phyloP scores from a whole-genome alignment of 805 yeast species.

The Barnettozyma vustinii region DNA sequence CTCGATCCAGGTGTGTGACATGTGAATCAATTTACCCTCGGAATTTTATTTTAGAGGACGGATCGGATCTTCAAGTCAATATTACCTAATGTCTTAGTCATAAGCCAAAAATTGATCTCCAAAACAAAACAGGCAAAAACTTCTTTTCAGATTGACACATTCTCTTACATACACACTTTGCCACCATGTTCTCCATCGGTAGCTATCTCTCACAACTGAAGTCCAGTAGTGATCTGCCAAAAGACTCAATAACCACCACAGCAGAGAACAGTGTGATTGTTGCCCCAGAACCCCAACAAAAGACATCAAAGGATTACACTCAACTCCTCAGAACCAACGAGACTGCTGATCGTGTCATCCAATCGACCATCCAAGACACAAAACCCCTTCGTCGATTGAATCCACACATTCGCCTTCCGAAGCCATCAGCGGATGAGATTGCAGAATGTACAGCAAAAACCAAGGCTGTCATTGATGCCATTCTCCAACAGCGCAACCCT shows the following conservation, averaged over 20 bases:
- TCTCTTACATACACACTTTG: background rate
- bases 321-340: slow-evolving; percentile 17
- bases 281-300: slow-evolving; percentile 7
- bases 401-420: slow-evolving; percentile 34
- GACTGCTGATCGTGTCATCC: slow-evolving; percentile 24
- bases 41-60: no score
- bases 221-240: background rate
- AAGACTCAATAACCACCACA: background rate
- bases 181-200: background rate
- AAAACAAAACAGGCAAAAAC: background rate
- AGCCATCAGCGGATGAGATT: slow-evolving; percentile 43
- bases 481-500: slow-evolving; percentile 31
- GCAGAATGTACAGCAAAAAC: slow-evolving; percentile 50
- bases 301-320: slow-evolving; percentile 16
- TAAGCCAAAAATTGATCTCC: no score
- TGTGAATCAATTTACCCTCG: no score
- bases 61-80: no score
- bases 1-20: no score
- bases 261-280: slow-evolving; percentile 2
- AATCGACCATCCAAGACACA: slow-evolving; percentile 48
- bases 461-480: slow-evolving; percentile 43
- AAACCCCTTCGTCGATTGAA: slow-evolving; percentile 52
- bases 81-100: no score
- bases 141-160: background rate
- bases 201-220: slow-evolving; percentile 1